Percentiles rank a stretch among this genome's conserved stretches.
These are phyloP conservation scores for Zostera marina DNA, from an alignment of 116 monocot species.

Conservation along the genomic window DNA sequence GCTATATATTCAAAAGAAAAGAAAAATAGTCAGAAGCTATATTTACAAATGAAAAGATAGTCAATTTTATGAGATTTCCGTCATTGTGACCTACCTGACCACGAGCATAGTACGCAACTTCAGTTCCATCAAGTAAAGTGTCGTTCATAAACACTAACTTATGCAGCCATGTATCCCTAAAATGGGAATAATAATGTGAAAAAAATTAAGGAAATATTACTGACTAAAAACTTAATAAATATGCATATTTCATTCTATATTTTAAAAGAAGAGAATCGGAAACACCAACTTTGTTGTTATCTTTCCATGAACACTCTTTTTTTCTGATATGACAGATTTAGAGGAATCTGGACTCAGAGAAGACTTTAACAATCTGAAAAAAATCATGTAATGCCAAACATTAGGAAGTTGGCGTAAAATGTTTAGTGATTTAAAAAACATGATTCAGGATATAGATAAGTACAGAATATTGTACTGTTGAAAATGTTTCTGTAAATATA, in stretches of 20 bases:
- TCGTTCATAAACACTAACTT: constrained; percentile 69
- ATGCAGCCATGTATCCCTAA: constrained; percentile 68
- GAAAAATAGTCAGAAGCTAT: background rate
- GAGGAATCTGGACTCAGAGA: constrained; percentile 12
- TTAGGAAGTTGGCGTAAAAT: too few species aligned
- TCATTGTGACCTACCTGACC: constrained; percentile 37
- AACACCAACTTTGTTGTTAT: constrained; percentile 79
- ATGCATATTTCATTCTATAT: background rate
- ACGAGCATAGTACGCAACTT: constrained; percentile 70
- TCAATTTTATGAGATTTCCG: background rate
- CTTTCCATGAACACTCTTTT: constrained; percentile 34
- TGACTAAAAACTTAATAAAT: background rate
- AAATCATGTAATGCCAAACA: too few species aligned
- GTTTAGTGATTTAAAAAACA: too few species aligned
- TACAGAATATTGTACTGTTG: too few species aligned
- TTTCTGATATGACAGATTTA: constrained; percentile 27
- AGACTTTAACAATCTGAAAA: constrained; percentile 16
- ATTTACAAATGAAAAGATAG: background rate
- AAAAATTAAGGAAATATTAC: background rate
- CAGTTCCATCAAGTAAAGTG: constrained; percentile 68
- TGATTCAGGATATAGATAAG: too few species aligned
- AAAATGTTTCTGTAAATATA: too few species aligned
- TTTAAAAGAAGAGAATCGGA: background rate
- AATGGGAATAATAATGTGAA: background rate
- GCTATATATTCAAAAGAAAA: constrained; percentile 19